Base-by-base conservation (phyloP, 1,284 basidiomycete species). In the Megacollybia platyphylla region DNA sequence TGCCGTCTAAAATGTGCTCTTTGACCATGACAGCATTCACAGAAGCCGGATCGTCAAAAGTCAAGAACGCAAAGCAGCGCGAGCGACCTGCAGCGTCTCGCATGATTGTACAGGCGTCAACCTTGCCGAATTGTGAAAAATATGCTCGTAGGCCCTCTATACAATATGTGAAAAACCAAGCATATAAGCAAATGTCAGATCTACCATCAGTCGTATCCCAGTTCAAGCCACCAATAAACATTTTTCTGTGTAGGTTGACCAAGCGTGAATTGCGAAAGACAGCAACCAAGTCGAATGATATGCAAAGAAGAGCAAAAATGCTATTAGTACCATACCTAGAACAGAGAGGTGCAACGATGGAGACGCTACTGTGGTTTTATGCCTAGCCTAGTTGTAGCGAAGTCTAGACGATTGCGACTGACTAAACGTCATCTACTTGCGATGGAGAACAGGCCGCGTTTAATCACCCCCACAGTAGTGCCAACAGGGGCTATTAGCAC, bases 161-260 rank as follows among this genome's bases (percentile, higher is more conserved):
- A 52, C 43, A 54, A 52, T 49, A 53, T 48, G 53, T 65, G 63
- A 48, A 68, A 66, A 59, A 54, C 62, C 63, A 64, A 55, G 51
- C 50, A 53, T 51, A 45, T 52, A 44, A 58, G 51, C 53, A 52
- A 52, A 55, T 59, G 54, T 54, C 48, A 54, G 58, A 73, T 68
- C 56, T 75, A 79, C 91, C 90, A 68, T 96, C 92, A 56, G 87
- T 91, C 59, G 40, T 41, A 34, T 94, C 91, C 91, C 91, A 94
- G 66, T 94, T 94, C 46, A 96, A 70, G 50, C 91, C 91, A 50
- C 91, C 91, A 56, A 96, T 87, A 60, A 96, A 96, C 90, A 93
- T 96, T 73, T 97, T 97, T 64, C 92, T 94, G 73, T 62, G 62
- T 53, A 57, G 37, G 44, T 48, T 45, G 49, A 47, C 49, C 47